phyloP scores from a whole-genome alignment of 768 basidiomycete genomes.

The Suillus clintonianus region DNA sequence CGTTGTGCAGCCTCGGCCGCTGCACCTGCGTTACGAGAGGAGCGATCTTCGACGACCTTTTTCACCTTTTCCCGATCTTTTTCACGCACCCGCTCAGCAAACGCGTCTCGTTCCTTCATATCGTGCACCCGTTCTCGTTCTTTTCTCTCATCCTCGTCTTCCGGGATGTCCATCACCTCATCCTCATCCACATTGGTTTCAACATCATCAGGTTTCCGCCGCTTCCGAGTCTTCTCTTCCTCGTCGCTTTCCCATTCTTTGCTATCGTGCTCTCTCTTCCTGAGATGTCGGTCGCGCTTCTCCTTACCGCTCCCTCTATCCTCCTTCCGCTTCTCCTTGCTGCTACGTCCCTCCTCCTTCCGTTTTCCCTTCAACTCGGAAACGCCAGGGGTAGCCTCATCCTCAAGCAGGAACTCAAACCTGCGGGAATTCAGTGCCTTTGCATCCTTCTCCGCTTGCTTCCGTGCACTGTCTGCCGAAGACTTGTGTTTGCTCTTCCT shows the following conservation, averaged over 20 bases:
- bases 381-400: slow-evolving; percentile 52
- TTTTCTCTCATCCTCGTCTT: slow-evolving; percentile 70
- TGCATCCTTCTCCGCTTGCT: slow-evolving; percentile 75
- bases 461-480: slow-evolving; percentile 45
- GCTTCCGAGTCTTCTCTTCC: slow-evolving; percentile 74
- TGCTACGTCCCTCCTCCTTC: slow-evolving; percentile 38
- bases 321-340: slow-evolving; percentile 14
- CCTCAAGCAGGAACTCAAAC: slow-evolving; percentile 85
- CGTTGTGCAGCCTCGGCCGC: slow-evolving; percentile 84
- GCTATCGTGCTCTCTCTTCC: slow-evolving; percentile 81
- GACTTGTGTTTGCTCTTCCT: slow-evolving; percentile 67
- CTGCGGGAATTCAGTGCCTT: slow-evolving; percentile 68
- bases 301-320: slow-evolving; percentile 36
- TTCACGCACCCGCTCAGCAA: slow-evolving; percentile 83
- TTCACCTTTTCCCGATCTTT: slow-evolving; percentile 86
- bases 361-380: slow-evolving; percentile 36
- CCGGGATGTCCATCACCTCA: slow-evolving; percentile 42
- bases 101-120: slow-evolving; percentile 85
- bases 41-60: slow-evolving; percentile 89
- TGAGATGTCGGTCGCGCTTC: slow-evolving; percentile 63
- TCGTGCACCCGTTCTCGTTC: slow-evolving; percentile 82
- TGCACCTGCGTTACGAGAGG: slow-evolving; percentile 65
- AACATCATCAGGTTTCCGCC: slow-evolving; percentile 53
- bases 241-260: slow-evolving; percentile 93
- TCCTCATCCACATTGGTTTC: slow-evolving; percentile 34